These are phyloP conservation scores for Pseudogymnoascus sp. DNA, from an alignment of 2,329 filamentous ascomycete species.

Conservation along the genomic window DNA sequence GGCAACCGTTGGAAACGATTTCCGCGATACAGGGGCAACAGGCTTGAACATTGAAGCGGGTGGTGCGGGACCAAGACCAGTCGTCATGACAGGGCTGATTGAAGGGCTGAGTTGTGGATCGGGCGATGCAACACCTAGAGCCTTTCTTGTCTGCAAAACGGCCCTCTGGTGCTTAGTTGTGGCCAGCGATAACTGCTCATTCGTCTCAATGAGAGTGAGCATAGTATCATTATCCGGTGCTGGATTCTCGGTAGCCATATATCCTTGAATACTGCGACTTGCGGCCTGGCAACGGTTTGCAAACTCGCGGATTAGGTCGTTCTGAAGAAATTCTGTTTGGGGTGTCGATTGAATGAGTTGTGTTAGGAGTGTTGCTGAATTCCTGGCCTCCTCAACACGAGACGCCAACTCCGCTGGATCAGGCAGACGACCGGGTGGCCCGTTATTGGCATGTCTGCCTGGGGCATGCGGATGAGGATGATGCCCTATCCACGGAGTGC, in stretches of 20 bases:
- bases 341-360: constrained; percentile 86
- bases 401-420: constrained; percentile 68
- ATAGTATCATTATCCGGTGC: constrained; percentile 88
- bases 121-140: constrained; percentile 35
- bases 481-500: background rate
- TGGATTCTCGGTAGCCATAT: constrained; percentile 74
- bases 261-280: constrained; percentile 72
- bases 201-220: constrained; percentile 86
- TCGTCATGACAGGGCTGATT: background rate
- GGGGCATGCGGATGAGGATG: background rate
- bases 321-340: constrained; percentile 62
- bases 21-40: constrained; percentile 13
- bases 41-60: constrained; percentile 12
- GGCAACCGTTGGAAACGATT: background rate
- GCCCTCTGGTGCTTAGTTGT: constrained; percentile 80
- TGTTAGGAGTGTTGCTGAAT: constrained; percentile 82
- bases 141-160: constrained; percentile 55
- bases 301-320: constrained; percentile 92
- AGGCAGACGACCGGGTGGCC: constrained; percentile 39
- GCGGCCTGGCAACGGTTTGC: constrained; percentile 76
- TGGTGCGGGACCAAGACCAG: constrained; percentile 11
- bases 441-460: constrained; percentile 1
- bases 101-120: constrained; percentile 14
- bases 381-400: constrained; percentile 81
- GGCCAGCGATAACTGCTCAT: constrained; percentile 79